A percentile compares a stretch with the other conserved stretches of the same genome.
Evolutionary conservation across 352 stramenopile genomes (phyloP).

Genomic region (Elongisporangium anandrum): DNA sequence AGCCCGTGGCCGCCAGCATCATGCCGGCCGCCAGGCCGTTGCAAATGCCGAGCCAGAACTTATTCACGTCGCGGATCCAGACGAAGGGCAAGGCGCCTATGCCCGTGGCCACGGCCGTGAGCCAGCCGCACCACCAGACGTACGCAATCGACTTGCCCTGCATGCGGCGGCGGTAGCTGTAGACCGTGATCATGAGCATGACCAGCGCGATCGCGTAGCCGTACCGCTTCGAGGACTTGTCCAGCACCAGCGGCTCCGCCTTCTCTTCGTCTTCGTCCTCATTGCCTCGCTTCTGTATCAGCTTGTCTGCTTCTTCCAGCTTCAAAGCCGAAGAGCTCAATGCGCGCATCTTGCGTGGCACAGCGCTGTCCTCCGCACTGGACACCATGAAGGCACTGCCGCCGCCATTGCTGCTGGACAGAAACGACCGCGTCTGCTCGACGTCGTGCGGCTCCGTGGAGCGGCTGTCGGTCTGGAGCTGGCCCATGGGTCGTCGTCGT

Average conservation of each 20-base stretch:
- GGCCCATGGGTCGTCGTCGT: too few species aligned
- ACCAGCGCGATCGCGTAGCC: conserved; percentile 43
- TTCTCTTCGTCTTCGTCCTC: conserved; percentile 7
- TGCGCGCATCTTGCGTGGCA: too few species aligned
- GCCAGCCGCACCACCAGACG: conserved; percentile 98
- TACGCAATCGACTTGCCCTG: conserved; percentile 36
- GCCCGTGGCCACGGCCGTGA: conserved; percentile 95
- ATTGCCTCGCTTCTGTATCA: conserved; percentile 4
- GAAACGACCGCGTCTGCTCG: too few species aligned
- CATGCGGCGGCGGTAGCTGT: conserved; percentile 41
- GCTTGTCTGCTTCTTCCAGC: conserved; percentile 11
- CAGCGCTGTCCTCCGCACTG: not conserved
- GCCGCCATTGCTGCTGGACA: not conserved
- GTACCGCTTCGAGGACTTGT: conserved; percentile 15
- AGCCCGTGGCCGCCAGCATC: conserved; percentile 97
- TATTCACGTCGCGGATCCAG: conserved; percentile 90
- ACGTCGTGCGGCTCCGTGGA: too few species aligned
- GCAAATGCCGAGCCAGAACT: conserved; percentile 93
- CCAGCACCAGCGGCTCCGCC: conserved; percentile 16
- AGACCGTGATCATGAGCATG: conserved; percentile 62
- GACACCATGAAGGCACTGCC: not conserved
- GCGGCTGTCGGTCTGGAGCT: too few species aligned
- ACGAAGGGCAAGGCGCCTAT: conserved; percentile 94
- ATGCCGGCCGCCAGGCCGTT: conserved; percentile 96
- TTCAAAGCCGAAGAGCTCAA: not conserved